These are phyloP conservation scores for Monilinia polystroma DNA, from an alignment of 2,329 filamentous ascomycete genomes.

Conservation along the genomic window DNA sequence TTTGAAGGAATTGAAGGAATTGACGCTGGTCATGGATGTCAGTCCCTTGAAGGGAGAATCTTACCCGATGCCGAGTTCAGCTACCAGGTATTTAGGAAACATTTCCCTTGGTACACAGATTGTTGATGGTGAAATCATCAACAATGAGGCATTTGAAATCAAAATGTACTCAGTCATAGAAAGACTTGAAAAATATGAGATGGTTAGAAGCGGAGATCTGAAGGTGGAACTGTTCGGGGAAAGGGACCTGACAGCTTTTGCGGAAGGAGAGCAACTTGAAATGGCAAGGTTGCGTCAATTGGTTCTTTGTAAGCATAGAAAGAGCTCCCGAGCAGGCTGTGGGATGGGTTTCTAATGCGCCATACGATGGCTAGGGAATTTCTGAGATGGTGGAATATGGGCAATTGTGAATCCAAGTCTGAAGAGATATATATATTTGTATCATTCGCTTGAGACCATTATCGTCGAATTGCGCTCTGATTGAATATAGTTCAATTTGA, in stretches of 20 bases:
- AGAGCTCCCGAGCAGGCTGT: too few relatives aligned
- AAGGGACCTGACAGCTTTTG: not conserved
- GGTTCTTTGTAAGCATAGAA: not conserved
- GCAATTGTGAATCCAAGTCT: not conserved
- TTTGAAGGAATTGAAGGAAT: slow-evolving; percentile 10
- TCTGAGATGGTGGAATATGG: not conserved
- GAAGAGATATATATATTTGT: not conserved
- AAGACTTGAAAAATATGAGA: not conserved
- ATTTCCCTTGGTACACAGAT: too few relatives aligned
- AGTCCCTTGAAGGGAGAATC: too few relatives aligned
- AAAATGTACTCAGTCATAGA: not conserved
- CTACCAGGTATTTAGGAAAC: not conserved
- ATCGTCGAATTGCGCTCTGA: not conserved
- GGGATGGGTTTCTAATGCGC: not conserved
- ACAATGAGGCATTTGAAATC: not conserved
- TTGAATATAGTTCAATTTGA: not conserved
- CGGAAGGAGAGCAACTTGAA: not conserved
- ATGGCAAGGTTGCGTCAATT: not conserved
- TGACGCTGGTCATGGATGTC: slow-evolving; percentile 1
- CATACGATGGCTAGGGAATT: not conserved
- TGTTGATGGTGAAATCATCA: not conserved
- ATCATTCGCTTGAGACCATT: too few relatives aligned
- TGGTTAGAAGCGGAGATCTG: not conserved
- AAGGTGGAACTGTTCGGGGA: not conserved
- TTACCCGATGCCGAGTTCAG: not conserved